phyloP scores from a whole-genome alignment of 169 alveolate genomes.

The Cryptosporidium muris region DNA sequence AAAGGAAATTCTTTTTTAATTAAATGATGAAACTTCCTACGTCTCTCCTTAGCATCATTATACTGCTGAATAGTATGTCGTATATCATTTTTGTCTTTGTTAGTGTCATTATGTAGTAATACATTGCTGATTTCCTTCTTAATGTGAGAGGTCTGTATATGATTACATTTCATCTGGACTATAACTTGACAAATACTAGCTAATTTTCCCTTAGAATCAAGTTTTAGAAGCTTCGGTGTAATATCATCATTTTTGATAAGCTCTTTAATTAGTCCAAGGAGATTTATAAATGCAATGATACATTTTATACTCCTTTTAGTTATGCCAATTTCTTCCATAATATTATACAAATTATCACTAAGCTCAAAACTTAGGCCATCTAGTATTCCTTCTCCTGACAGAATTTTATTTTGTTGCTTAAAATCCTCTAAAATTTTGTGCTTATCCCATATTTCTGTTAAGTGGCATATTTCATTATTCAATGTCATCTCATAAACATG shows the following conservation, averaged over 20 bases:
- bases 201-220: slow-evolving; percentile 34
- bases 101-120: not conserved
- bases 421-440: slow-evolving; percentile 54
- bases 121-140: not conserved
- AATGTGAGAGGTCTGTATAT: not conserved
- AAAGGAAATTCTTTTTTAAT: slow-evolving; percentile 76
- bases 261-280: slow-evolving; percentile 42
- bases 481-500: slow-evolving; percentile 76
- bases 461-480: slow-evolving; percentile 60
- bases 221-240: slow-evolving; percentile 8
- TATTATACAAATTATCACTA: slow-evolving; percentile 7
- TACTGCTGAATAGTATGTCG: not conserved
- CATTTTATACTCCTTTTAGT: slow-evolving; percentile 4
- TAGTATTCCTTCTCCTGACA: slow-evolving; percentile 26
- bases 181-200: slow-evolving; percentile 13
- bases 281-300: slow-evolving; percentile 11
- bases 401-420: slow-evolving; percentile 28
- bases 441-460: slow-evolving; percentile 69
- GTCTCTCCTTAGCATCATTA: slow-evolving; percentile 65
- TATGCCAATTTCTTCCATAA: slow-evolving; percentile 1
- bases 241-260: slow-evolving; percentile 12
- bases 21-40: slow-evolving; percentile 76
- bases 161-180: not conserved
- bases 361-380: not conserved
- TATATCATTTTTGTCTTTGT: not conserved